Evolutionary conservation across 2,329 filamentous ascomycete species (phyloP).

Genomic region (Aureobasidium zeae): DNA sequence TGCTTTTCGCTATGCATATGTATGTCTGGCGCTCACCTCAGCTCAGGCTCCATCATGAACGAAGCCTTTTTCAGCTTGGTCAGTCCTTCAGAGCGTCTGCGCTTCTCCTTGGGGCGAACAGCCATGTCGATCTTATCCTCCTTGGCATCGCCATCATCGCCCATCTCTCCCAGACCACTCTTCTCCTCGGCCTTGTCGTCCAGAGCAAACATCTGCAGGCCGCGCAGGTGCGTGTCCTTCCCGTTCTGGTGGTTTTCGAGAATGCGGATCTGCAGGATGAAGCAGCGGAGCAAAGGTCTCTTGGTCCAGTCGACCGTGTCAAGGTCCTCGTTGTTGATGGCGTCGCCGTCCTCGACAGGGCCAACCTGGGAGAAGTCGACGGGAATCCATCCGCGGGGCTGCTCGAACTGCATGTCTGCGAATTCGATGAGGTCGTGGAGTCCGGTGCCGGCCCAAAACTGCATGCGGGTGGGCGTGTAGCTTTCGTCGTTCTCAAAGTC

Average conservation of each 20-base stretch:
- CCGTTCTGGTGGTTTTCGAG: constrained; percentile 98
- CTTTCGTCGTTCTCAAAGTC: constrained; percentile 91
- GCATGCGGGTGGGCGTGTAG: constrained; percentile 89
- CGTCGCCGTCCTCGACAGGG: constrained; percentile 28
- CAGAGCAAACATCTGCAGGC: constrained; percentile 70
- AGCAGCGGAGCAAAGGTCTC: constrained; percentile 70
- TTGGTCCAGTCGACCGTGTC: constrained; percentile 39
- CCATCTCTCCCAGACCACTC: constrained; percentile 7
- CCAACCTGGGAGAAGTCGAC: constrained; percentile 61
- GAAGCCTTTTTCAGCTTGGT: constrained; percentile 27
- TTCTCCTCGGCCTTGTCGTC: constrained; percentile 27
- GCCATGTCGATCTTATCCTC: constrained; percentile 5
- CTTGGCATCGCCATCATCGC: constrained; percentile 14
- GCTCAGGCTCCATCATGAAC: constrained; percentile 31
- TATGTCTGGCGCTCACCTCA: constrained; percentile 28
- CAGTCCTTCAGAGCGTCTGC: constrained; percentile 16
- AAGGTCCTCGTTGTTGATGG: constrained; percentile 24
- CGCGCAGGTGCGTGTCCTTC: constrained; percentile 95
- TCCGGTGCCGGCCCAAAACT: constrained; percentile 80
- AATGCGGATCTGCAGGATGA: constrained; percentile 81
- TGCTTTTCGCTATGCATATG: no score
- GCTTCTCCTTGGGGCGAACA: constrained; percentile 18
- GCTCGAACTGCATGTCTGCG: constrained; percentile 65
- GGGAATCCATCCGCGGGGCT: constrained; percentile 83
- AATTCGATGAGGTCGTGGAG: constrained; percentile 89